phyloP scores from a whole-genome alignment of 169 alveolate species.

The Plasmodium knowlesi region DNA sequence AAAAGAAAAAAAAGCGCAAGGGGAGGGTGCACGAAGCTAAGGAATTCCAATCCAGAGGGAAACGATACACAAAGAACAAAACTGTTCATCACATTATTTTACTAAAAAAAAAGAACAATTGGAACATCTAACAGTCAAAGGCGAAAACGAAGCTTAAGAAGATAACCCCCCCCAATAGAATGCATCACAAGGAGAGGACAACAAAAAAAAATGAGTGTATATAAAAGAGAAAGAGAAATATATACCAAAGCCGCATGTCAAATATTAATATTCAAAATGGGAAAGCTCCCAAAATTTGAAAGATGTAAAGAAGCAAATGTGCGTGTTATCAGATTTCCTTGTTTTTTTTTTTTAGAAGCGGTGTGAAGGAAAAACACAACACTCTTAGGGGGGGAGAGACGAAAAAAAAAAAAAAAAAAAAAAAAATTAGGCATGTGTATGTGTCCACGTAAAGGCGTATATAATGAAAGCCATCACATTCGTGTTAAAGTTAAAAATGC shows the following conservation, averaged over 20 bases:
- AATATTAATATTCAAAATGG: not conserved
- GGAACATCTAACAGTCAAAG: not conserved
- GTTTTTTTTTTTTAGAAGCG: not conserved
- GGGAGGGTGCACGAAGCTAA: not conserved
- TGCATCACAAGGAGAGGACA: not conserved
- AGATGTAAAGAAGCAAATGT: not conserved
- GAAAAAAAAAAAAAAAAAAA: not conserved
- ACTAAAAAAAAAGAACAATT: conserved; percentile 8
- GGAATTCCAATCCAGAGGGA: not conserved
- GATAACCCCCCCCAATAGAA: not conserved
- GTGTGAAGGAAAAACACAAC: not conserved
- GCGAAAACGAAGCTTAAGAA: not conserved
- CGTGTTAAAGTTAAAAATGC: not conserved
- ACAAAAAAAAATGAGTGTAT: not conserved
- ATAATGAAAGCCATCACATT: not conserved
- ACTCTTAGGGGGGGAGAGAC: not conserved
- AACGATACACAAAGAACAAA: not conserved
- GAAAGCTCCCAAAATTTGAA: not conserved
- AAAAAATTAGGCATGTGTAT: not conserved
- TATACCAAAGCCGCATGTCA: not conserved
- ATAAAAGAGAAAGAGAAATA: not conserved
- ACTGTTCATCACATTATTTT: not conserved
- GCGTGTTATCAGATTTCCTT: not conserved
- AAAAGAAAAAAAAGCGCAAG: not conserved
- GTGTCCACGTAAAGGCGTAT: not conserved